Base-by-base conservation (phyloP, 805 yeast genomes). In the Torulaspora microellipsoides region DNA sequence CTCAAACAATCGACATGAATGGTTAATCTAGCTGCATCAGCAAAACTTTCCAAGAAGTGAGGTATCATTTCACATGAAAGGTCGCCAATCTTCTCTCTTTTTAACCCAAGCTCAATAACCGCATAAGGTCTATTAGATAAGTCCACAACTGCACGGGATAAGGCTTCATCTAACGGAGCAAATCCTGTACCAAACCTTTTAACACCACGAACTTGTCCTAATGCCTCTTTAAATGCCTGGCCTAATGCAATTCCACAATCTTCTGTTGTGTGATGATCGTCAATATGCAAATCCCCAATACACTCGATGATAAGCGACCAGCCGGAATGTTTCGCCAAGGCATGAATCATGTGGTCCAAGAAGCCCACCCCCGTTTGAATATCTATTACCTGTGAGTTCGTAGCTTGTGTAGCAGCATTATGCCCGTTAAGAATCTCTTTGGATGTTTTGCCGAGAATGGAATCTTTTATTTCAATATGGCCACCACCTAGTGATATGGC, bases 101-200 rank as follows among this genome's bases (percentile, higher is more conserved):
- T 85, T 59, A 93, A 75, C 0, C 96, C 96, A 47, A 93, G 72
- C 31, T 93, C 96, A 31, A 89, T 73, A 13, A 87, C 93, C 0
- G 96, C 95, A 66, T 68, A 90, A 2, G 99, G 98, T 54, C 99
- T 76, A 64, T 89, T 89, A 13, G 96, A 86, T 47, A 93, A 71
- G 59, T 93, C 99, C 8, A 93, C 88, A n/a, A 93, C 99, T 0
- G 97, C 96, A 41, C 99, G 73, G 48, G 95, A 81, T 46, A 93
- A 73, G 0, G 99, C 97, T 69, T 93, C 99, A 64, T 93, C 99
- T 45, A 93, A 72, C 1, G 99, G 99, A 7, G 97, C 98, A 70
- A 81, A 91, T 1, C 91, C 99, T 34, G 76, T 60, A 12, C 99
- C 99, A 60, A 91, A 93, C 55, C 99, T 76, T 65, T 87, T 86